Evolutionary conservation across 768 basidiomycete species (phyloP).

Genomic region (Boletus rubroflammeus): DNA sequence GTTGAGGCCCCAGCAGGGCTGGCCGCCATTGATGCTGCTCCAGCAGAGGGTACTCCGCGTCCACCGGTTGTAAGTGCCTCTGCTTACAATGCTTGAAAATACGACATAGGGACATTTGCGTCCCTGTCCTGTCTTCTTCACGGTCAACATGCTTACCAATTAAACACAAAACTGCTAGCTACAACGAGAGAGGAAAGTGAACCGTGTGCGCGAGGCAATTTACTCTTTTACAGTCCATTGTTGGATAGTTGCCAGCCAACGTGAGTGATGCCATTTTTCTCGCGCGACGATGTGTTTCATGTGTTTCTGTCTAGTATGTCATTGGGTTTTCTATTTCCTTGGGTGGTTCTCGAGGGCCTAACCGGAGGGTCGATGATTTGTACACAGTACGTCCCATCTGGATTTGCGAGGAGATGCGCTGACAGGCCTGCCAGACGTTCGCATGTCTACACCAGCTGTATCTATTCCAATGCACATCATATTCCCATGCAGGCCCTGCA

Average conservation of each 20-base stretch:
- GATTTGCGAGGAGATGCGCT: background rate
- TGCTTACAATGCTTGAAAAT: slow-evolving; percentile 14
- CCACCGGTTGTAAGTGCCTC: slow-evolving; percentile 26
- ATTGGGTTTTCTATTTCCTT: slow-evolving; percentile 23
- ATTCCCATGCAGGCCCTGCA: slow-evolving; percentile 22
- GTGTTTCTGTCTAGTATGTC: slow-evolving; percentile 14
- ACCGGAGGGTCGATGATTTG: slow-evolving; percentile 8
- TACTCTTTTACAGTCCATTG: slow-evolving; percentile 18
- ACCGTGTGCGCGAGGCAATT: slow-evolving; percentile 5
- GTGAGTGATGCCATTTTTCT: slow-evolving; percentile 13
- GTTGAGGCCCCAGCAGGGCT: slow-evolving; percentile 1
- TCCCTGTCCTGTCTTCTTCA: slow-evolving; percentile 11
- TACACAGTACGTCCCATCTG: slow-evolving; percentile 8
- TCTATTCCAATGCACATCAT: slow-evolving; percentile 18
- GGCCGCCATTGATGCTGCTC: background rate
- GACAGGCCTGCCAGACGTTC: slow-evolving; percentile 4
- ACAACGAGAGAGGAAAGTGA: slow-evolving; percentile 8
- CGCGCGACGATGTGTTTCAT: background rate
- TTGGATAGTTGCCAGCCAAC: slow-evolving; percentile 22
- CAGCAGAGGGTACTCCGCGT: slow-evolving; percentile 13
- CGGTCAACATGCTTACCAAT: slow-evolving; percentile 21
- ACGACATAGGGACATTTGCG: slow-evolving; percentile 9
- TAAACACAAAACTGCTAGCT: slow-evolving; percentile 22
- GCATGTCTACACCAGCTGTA: slow-evolving; percentile 12
- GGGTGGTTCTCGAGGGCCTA: slow-evolving; percentile 26